A percentile compares a stretch with the other conserved stretches of the same genome.
These are phyloP conservation scores for Ophiostoma sp. DNA, from an alignment of 2,329 filamentous ascomycete species.

Conservation along the genomic window DNA sequence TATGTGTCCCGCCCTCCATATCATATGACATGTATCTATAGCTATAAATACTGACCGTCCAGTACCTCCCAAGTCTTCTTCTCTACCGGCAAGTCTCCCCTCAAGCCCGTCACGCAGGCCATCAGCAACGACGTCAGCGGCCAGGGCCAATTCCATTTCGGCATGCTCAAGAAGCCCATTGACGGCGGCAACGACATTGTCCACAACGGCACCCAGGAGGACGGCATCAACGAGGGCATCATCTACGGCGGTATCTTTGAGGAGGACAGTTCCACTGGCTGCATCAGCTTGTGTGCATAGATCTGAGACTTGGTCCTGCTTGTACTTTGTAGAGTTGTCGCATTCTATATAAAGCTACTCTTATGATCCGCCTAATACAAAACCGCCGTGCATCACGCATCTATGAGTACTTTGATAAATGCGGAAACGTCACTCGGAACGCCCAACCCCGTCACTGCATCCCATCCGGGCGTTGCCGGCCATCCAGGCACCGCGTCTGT, in stretches of 20 bases:
- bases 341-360: background rate
- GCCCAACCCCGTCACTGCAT: conserved; percentile 47
- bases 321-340: background rate
- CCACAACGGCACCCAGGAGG: conserved; percentile 44
- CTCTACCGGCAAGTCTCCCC: conserved; percentile 42
- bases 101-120: conserved; percentile 44
- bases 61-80: conserved; percentile 55
- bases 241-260: conserved; percentile 49
- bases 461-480: conserved; percentile 42
- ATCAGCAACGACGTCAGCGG: conserved; percentile 49
- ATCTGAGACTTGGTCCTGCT: background rate
- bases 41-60: background rate
- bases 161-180: conserved; percentile 56
- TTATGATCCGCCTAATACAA: background rate
- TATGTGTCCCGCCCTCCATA: too few species aligned
- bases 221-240: conserved; percentile 47
- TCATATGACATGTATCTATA: too few species aligned
- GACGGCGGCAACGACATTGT: conserved; percentile 41
- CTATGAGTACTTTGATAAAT: background rate
- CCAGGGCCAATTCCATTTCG: conserved; percentile 57
- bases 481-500: conserved; percentile 38
- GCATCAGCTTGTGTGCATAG: conserved; percentile 35
- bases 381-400: background rate
- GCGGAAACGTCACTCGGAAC: conserved; percentile 40
- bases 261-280: conserved; percentile 43